Evolutionary conservation across 257 asterid species (phyloP).

Genomic region (Rhazya stricta): DNA sequence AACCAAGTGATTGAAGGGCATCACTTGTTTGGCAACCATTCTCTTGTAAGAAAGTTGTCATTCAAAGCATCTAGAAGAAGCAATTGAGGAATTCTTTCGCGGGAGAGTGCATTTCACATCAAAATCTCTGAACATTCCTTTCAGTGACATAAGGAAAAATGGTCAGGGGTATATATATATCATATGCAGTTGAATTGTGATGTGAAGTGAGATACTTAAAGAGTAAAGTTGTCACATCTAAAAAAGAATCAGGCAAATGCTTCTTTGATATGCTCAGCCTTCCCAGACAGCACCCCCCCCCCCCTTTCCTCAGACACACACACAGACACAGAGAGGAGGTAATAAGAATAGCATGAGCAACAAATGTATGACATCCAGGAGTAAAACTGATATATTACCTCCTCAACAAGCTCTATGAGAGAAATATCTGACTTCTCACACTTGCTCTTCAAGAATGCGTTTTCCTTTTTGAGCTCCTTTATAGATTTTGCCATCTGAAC

Average conservation of each 20-base stretch:
- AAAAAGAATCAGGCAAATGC: neutral
- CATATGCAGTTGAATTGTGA: neutral
- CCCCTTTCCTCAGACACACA: too few species aligned
- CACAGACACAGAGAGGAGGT: neutral
- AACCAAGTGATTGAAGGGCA: too few species aligned
- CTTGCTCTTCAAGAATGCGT: conserved; percentile 73
- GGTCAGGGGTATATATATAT: neutral
- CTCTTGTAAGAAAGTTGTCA: too few species aligned
- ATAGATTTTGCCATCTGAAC: conserved; percentile 85
- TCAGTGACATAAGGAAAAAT: neutral
- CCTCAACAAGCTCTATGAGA: conserved; percentile 84
- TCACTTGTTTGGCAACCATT: too few species aligned
- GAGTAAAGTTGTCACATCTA: neutral
- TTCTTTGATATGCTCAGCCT: neutral
- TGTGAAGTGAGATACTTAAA: neutral
- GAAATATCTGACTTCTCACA: conserved; percentile 74
- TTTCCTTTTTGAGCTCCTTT: conserved; percentile 90
- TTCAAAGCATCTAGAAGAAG: neutral
- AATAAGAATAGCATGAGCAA: neutral
- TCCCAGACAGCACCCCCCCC: too few species aligned
- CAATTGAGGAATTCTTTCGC: neutral
- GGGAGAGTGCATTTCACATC: neutral
- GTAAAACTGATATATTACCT: conserved; percentile 42
- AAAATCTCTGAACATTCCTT: neutral
- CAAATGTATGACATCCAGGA: neutral